Evolutionary conservation across 73 alveolate genomes (phyloP).

Genomic region (Tetrahymena malaccensis): DNA sequence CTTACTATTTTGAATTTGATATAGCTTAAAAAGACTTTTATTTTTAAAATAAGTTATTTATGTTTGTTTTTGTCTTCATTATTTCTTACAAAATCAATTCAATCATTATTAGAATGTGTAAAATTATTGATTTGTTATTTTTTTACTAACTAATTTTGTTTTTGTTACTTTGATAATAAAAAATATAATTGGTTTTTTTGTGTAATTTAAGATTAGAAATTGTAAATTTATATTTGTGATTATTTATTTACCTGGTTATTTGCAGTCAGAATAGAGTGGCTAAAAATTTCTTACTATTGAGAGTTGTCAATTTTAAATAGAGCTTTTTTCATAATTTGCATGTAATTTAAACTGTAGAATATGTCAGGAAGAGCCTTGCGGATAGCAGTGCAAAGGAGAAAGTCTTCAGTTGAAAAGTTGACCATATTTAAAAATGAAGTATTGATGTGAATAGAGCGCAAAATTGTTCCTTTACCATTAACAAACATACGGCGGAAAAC

Average conservation of each 20-base stretch:
- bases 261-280: background rate
- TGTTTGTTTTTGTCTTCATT: no score
- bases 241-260: background rate
- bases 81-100: no score
- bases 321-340: background rate
- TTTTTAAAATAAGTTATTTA: no score
- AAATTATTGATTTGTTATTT: no score
- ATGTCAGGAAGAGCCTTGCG: background rate
- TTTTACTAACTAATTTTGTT: no score
- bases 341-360: background rate
- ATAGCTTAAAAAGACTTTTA: no score
- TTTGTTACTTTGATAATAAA: background rate
- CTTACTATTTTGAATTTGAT: no score
- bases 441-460: background rate
- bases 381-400: background rate
- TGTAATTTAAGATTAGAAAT: background rate
- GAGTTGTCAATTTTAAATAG: background rate
- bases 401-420: background rate
- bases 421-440: background rate
- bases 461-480: background rate
- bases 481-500: background rate
- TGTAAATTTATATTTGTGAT: no score
- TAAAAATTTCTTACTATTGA: background rate
- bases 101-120: no score
- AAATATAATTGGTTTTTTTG: background rate